Evolutionary conservation across 2,329 filamentous ascomycete genomes (phyloP).

Genomic region (Colletotrichum tropicicola): DNA sequence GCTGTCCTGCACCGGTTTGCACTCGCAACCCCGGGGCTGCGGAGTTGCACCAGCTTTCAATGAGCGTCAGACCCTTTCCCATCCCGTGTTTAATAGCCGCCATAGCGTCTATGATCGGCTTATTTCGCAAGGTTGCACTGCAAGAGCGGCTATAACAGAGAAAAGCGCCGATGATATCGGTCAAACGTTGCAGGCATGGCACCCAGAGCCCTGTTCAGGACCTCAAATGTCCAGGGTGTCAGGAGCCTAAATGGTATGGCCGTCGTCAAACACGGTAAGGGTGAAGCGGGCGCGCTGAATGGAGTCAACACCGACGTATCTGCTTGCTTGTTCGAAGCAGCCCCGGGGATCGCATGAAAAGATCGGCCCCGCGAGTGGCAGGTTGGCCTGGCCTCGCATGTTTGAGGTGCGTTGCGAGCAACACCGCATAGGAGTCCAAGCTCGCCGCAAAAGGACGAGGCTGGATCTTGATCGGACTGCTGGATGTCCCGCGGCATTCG

Average conservation of each 20-base stretch:
- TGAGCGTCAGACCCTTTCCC: not conserved
- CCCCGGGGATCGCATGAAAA: conserved; percentile 29
- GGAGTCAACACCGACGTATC: conserved; percentile 8
- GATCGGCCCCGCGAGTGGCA: conserved; percentile 23
- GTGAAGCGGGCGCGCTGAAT: not conserved
- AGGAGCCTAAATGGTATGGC: not conserved
- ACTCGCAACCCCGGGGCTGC: too few relatives aligned
- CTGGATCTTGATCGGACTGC: conserved; percentile 14
- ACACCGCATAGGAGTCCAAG: conserved; percentile 25
- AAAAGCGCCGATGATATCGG: conserved; percentile 2
- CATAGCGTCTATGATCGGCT: conserved; percentile 6
- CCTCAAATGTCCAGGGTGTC: not conserved
- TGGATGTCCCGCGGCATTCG: not conserved
- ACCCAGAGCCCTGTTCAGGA: not conserved
- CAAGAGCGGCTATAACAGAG: not conserved
- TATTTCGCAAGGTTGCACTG: conserved; percentile 11
- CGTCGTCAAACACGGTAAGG: conserved; percentile 1
- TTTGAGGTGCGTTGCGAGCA: conserved; percentile 40
- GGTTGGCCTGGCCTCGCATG: conserved; percentile 22
- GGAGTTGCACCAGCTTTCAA: too few relatives aligned
- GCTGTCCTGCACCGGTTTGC: not conserved
- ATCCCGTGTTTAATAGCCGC: not conserved
- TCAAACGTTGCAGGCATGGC: not conserved
- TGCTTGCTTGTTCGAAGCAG: conserved; percentile 6
- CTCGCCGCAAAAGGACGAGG: not conserved